Evolutionary conservation across 371 early-diverging fungal species (phyloP).

Genomic region (Zychaea mexicana): DNA sequence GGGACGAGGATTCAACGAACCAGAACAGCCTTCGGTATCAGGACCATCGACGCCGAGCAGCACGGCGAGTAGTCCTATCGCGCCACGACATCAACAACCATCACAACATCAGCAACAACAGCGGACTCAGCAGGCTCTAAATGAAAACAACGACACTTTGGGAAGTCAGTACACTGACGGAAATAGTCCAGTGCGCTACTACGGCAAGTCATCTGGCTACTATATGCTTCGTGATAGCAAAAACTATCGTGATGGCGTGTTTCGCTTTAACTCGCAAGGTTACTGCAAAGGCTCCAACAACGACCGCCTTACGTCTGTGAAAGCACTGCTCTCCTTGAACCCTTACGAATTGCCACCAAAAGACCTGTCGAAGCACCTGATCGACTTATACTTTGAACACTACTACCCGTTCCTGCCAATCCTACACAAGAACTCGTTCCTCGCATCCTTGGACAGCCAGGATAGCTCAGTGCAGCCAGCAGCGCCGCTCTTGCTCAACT

Average conservation of each 20-base stretch:
- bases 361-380: constrained; percentile 63
- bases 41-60: constrained; percentile 4
- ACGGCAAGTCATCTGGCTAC: constrained; percentile 51
- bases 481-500: constrained; percentile 53
- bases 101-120: constrained; percentile 7
- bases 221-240: constrained; percentile 47
- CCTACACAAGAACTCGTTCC: constrained; percentile 68
- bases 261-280: constrained; percentile 36
- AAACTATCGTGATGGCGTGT: constrained; percentile 34
- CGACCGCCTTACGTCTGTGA: constrained; percentile 1
- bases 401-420: constrained; percentile 71
- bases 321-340: constrained; percentile 15
- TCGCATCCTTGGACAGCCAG: constrained; percentile 35
- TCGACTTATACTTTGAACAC: constrained; percentile 68
- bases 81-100: neutral
- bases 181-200: constrained; percentile 48
- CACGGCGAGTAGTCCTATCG: neutral
- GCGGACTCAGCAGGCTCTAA: constrained; percentile 7
- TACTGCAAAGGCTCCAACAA: constrained; percentile 9
- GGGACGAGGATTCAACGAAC: constrained; percentile 27
- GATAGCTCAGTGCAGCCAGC: neutral
- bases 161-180: constrained; percentile 44
- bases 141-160: constrained; percentile 15
- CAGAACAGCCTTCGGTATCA: constrained; percentile 11
- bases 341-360: constrained; percentile 60